These are phyloP conservation scores for Blastomyces emzantsi DNA, from an alignment of 2,329 filamentous ascomycete species.

Conservation along the genomic window DNA sequence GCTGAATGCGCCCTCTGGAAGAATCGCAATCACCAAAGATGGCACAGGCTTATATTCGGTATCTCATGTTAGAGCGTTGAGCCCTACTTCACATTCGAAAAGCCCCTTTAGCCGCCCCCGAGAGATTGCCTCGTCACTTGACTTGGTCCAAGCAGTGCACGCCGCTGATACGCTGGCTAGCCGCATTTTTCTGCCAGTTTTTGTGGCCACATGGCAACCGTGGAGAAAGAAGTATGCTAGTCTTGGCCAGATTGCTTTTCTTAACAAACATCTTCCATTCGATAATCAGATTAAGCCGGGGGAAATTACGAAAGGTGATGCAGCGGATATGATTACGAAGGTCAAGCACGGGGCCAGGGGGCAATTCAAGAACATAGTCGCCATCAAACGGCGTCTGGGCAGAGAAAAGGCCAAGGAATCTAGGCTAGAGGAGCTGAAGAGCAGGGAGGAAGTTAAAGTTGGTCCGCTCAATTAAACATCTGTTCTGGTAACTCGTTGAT, in stretches of 20 bases:
- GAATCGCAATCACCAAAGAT: conserved; percentile 44
- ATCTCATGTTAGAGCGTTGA: conserved; percentile 24
- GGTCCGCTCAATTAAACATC: conserved; percentile 33
- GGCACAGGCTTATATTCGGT: conserved; percentile 24
- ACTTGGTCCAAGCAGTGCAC: conserved; percentile 67
- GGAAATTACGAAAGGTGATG: conserved; percentile 68
- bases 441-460: conserved; percentile 38
- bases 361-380: conserved; percentile 48
- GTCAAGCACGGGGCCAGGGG: conserved; percentile 69
- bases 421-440: conserved; percentile 22
- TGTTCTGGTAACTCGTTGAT: neutral
- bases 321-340: conserved; percentile 85
- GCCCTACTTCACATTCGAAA: conserved; percentile 26
- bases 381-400: conserved; percentile 44
- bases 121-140: conserved; percentile 54
- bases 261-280: conserved; percentile 39
- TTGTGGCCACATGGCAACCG: conserved; percentile 55
- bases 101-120: conserved; percentile 60
- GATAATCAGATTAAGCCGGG: conserved; percentile 51
- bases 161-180: conserved; percentile 74
- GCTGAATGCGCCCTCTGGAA: conserved; percentile 56
- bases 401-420: conserved; percentile 28
- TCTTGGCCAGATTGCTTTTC: conserved; percentile 37
- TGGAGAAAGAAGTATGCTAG: conserved; percentile 65
- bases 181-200: conserved; percentile 54